These are phyloP conservation scores for Kluyveromyces lactis DNA, from an alignment of 805 yeast species.

Conservation along the genomic window DNA sequence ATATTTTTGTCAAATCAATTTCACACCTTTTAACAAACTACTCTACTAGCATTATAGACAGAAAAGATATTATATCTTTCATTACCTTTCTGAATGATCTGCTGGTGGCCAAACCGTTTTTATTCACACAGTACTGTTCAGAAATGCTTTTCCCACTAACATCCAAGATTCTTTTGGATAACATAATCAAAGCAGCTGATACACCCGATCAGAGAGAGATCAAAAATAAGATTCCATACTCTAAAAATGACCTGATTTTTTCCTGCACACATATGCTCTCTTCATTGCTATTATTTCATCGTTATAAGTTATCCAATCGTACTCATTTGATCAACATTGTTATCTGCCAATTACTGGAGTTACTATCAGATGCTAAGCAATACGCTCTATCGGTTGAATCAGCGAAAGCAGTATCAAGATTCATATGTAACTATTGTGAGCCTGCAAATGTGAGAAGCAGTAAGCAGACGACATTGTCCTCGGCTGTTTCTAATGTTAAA, in stretches of 20 bases:
- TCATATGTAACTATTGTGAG: slow-evolving; percentile 64
- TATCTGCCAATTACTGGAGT: slow-evolving; percentile 43
- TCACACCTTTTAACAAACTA: slow-evolving; percentile 23
- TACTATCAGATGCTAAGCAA: slow-evolving; percentile 29
- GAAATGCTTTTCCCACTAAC: slow-evolving; percentile 45
- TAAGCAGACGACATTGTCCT: slow-evolving; percentile 36
- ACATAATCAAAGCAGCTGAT: too few relatives aligned
- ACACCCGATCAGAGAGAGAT: too few relatives aligned
- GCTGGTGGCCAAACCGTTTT: slow-evolving; percentile 45
- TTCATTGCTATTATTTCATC: slow-evolving; percentile 53
- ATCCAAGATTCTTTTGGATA: slow-evolving; percentile 19
- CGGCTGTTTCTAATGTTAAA: slow-evolving; percentile 48
- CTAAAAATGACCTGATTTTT: too few relatives aligned
- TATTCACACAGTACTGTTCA: slow-evolving; percentile 55
- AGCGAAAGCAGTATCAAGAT: slow-evolving; percentile 46
- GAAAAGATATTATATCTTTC: slow-evolving; percentile 10
- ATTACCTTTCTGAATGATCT: slow-evolving; percentile 32
- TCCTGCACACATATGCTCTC: slow-evolving; percentile 45
- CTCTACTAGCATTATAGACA: slow-evolving; percentile 6
- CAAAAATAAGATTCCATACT: too few relatives aligned
- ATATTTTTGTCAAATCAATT: slow-evolving; percentile 26
- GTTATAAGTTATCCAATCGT: slow-evolving; percentile 62
- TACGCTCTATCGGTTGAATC: slow-evolving; percentile 25
- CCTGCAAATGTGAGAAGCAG: slow-evolving; percentile 36
- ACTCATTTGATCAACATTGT: slow-evolving; percentile 54